Evolutionary conservation across 140 eudicot species (phyloP), one percentile per base, ranked within the genome.

Genomic region (Eryngium alpinum): DNA sequence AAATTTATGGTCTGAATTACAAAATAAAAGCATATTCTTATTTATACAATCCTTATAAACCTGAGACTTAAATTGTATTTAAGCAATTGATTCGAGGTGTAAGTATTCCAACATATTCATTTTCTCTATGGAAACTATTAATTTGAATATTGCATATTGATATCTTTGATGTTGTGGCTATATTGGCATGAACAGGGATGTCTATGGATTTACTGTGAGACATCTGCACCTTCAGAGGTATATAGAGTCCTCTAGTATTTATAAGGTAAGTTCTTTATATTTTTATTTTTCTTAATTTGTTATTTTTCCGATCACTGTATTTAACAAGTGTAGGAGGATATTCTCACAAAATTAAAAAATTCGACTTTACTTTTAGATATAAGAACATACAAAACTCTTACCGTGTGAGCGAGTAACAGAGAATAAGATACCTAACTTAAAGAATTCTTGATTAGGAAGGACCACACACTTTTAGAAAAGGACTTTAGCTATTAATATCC

Each of bases 41-140:
- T n/a, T n/a, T n/a, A n/a, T n/a, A n/a, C n/a, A n/a, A n/a, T n/a
- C n/a, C n/a, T n/a, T n/a, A n/a, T n/a, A n/a, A n/a, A n/a, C n/a
- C n/a, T n/a, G n/a, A n/a, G n/a, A n/a, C n/a, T n/a, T n/a, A n/a
- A n/a, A n/a, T n/a, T n/a, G n/a, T n/a, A n/a, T n/a, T n/a, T n/a
- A n/a, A n/a, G n/a, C n/a, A n/a, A n/a, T n/a, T 80, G 99, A 95
- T 88, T 88, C 96, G 85, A 95, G 97, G 99, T 95, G 91, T 25
- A 21, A 17, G 24, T 27, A 12, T 49, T 31, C 14, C 17, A 10
- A n/a, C n/a, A n/a, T n/a, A n/a, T n/a, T n/a, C n/a, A n/a, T n/a
- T 72, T 21, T 38, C 43, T n/a, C n/a, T n/a, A n/a, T n/a, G n/a
- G n/a, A n/a, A n/a, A n/a, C n/a, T n/a, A n/a, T n/a, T n/a, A n/a